These are phyloP conservation scores for Mucor velutinosus DNA, from an alignment of 371 early-diverging fungal species.

Conservation along the genomic window DNA sequence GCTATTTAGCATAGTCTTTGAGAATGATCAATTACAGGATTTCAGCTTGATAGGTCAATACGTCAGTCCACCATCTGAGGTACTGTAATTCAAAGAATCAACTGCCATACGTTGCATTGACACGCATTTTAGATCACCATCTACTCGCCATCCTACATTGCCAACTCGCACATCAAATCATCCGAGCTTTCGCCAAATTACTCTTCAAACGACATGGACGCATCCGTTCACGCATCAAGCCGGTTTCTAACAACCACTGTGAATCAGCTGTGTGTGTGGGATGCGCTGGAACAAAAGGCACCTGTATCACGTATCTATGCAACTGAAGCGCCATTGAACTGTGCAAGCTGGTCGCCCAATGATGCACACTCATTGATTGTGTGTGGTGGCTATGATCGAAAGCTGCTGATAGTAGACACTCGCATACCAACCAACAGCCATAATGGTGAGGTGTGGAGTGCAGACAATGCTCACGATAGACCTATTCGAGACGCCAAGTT, in stretches of 20 bases:
- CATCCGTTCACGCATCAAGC: neutral
- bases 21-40: neutral
- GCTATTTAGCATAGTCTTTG: conserved; percentile 20
- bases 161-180: conserved; percentile 30
- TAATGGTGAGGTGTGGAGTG: conserved; percentile 26
- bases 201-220: neutral
- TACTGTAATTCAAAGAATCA: neutral
- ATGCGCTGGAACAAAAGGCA: conserved; percentile 19
- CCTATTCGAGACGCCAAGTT: conserved; percentile 65
- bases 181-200: conserved; percentile 24
- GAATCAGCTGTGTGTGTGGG: conserved; percentile 32
- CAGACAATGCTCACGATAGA: conserved; percentile 32
- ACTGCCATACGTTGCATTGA: neutral
- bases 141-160: conserved; percentile 7
- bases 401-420: conserved; percentile 30
- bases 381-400: conserved; percentile 25
- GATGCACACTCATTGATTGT: conserved; percentile 32
- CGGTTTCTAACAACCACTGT: conserved; percentile 21
- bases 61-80: conserved; percentile 7
- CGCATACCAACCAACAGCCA: conserved; percentile 7
- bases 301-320: conserved; percentile 10
- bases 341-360: conserved; percentile 45
- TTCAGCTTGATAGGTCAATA: conserved; percentile 26
- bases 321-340: conserved; percentile 13
- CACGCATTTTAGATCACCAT: neutral